Base-by-base conservation (phyloP, 2,329 filamentous ascomycete species). In the Venturiaceae sp. region DNA sequence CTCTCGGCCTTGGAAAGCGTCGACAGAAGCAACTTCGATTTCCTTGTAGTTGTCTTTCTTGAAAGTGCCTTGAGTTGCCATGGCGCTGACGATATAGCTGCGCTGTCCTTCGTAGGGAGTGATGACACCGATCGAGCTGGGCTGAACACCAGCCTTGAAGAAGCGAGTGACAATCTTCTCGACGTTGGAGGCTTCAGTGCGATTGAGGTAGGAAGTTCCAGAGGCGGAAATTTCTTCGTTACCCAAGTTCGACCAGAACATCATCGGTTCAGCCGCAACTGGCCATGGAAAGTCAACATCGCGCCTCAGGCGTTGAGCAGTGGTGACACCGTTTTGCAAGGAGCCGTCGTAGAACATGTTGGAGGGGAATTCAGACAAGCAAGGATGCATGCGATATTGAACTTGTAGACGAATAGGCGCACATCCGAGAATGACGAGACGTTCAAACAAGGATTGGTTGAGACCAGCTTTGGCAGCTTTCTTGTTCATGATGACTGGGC, bases 301-400 rank as follows among this genome's bases (percentile, higher is more conserved):
- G 64, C 87, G 87, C 62, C 92, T 87, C 63, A 97, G 81, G 61
- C 94, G 87, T 68, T 95, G 87, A 64, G 90, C 86, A 70, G 88
- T 88, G 0, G 92, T 95, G 52, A 99, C 90, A 69, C 94, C 94
- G 66, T 99, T 99, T 73, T 99, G 94, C 58, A 99, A 80, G 58
- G 90, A 94, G 21, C 94, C 94, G 67, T 97, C 94, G 73, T 99
- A 99, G 73, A 99, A 99, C 94, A 99, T 97, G 76, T 97, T 97
- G 60, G 92, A 97, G 0, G 94, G 94, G 67, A 99, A 99, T 67
- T 95, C 88, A 1, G 94, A 97, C 44, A 99, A 80, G 69, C 92
- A 96, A 28, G 94, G 94, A 69, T 99, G 94, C 94, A 99, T 99
- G 69, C 94, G 92, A 71, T 99, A 99, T 71, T 99, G 94, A 37